These are phyloP conservation scores for Boletus vermiculosoides DNA, from an alignment of 768 basidiomycete species.

Conservation along the genomic window DNA sequence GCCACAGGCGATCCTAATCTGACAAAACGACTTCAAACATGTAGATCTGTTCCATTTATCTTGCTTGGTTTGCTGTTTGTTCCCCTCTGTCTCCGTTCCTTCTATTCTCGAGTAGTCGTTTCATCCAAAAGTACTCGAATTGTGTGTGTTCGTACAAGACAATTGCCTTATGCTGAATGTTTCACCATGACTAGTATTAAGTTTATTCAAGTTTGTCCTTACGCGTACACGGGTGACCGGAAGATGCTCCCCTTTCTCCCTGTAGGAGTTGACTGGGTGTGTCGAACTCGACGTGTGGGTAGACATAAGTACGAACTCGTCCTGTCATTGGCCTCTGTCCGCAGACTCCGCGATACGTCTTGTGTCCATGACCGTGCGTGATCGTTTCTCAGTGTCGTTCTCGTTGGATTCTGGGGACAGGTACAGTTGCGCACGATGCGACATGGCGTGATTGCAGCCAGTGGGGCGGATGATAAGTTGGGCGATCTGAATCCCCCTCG, in stretches of 20 bases:
- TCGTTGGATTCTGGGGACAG: neutral
- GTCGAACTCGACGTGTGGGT: constrained; percentile 5
- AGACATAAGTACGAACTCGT: neutral
- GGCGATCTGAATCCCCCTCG: no score
- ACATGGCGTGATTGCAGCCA: no score
- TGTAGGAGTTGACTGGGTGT: constrained; percentile 5
- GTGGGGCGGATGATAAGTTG: no score
- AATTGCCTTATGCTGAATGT: neutral
- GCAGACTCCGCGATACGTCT: constrained; percentile 6
- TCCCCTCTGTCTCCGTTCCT: neutral
- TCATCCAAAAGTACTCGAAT: constrained; percentile 10
- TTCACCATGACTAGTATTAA: constrained; percentile 1
- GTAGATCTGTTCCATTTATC: constrained; percentile 8
- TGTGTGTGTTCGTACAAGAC: constrained; percentile 7
- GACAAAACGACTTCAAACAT: constrained; percentile 1
- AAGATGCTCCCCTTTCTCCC: neutral
- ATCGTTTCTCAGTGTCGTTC: neutral
- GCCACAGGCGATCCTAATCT: constrained; percentile 29
- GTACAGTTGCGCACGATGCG: constrained; percentile 1
- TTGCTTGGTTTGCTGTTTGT: constrained; percentile 1
- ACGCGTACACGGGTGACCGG: constrained; percentile 1
- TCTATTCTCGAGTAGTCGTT: neutral
- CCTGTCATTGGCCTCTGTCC: neutral
- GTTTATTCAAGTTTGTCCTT: constrained; percentile 4
- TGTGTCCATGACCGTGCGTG: constrained; percentile 10